Evolutionary conservation across 2,329 filamentous ascomycete species (phyloP).

Genomic region (Falciphora oryzae): DNA sequence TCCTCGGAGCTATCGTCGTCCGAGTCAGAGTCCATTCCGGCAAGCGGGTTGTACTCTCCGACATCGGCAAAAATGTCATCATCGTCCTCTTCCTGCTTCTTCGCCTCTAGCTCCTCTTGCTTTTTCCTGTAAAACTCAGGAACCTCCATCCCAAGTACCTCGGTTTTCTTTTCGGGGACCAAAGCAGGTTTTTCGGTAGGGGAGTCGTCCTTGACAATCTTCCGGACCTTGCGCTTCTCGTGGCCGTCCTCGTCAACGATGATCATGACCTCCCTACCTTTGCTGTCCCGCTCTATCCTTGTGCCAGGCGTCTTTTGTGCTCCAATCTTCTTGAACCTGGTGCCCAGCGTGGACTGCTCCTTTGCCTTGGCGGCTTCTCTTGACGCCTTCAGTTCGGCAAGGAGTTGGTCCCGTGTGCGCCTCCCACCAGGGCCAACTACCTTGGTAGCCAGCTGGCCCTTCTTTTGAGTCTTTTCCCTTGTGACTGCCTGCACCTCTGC

Average conservation of each 20-base stretch:
- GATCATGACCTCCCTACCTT: constrained; percentile 58
- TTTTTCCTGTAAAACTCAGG: constrained; percentile 50
- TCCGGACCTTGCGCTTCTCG: constrained; percentile 60
- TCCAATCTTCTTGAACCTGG: constrained; percentile 61
- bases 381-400: constrained; percentile 61
- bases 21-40: constrained; percentile 47
- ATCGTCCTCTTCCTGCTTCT: constrained; percentile 44
- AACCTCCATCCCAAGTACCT: constrained; percentile 60
- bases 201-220: constrained; percentile 33
- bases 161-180: constrained; percentile 48
- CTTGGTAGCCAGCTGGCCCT: constrained; percentile 53
- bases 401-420: constrained; percentile 58
- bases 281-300: constrained; percentile 55
- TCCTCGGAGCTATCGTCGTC: constrained; percentile 35
- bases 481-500: constrained; percentile 47
- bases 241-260: constrained; percentile 61
- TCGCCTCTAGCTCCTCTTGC: constrained; percentile 36
- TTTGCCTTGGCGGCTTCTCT: constrained; percentile 53
- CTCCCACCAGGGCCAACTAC: constrained; percentile 51
- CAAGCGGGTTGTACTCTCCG: constrained; percentile 62
- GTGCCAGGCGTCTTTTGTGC: constrained; percentile 46
- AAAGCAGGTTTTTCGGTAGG: constrained; percentile 29
- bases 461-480: constrained; percentile 51
- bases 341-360: constrained; percentile 46
- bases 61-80: constrained; percentile 62